Percentiles rank a stretch among this genome's conserved stretches.
Conservation (phyloP, 31 red algal genomes). For the Odonthalia washingtoniensis region DNA sequence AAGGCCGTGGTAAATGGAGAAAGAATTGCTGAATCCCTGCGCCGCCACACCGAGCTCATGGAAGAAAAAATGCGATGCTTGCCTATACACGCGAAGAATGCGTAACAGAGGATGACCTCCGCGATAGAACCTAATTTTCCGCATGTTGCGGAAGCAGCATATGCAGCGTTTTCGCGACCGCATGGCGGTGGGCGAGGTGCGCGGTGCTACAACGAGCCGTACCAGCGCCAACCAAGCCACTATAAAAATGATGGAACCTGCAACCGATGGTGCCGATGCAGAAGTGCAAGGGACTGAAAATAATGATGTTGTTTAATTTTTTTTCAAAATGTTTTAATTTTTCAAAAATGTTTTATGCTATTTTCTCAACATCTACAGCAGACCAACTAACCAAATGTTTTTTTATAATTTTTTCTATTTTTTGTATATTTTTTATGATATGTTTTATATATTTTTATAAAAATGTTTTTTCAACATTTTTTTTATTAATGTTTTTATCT, state of each 20-base stretch:
- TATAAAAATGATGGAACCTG: neutral
- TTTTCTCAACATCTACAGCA: too few relatives aligned
- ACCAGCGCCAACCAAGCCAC: neutral
- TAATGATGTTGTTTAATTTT: neutral
- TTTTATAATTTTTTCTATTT: too few relatives aligned
- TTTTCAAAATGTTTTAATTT: neutral
- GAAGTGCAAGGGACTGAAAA: neutral
- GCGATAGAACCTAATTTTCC: neutral
- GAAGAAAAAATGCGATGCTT: neutral
- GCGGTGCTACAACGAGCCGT: neutral
- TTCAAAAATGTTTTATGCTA: neutral
- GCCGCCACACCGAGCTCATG: neutral
- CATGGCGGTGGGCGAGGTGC: neutral
- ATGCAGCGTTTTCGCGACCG: neutral
- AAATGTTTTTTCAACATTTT: neutral
- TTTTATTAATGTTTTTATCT: neutral
- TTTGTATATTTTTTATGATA: too few relatives aligned
- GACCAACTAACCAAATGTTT: too few relatives aligned
- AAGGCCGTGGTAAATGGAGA: too few relatives aligned
- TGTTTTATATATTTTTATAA: too few relatives aligned
- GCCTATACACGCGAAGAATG: neutral
- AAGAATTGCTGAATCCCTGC: neutral
- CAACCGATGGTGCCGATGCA: neutral
- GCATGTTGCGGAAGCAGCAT: neutral
- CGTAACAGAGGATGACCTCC: neutral